Percentiles rank a stretch among this genome's conserved stretches.
Evolutionary conservation across 2,329 filamentous ascomycete genomes (phyloP).

Genomic region (Helminthosporium solani): DNA sequence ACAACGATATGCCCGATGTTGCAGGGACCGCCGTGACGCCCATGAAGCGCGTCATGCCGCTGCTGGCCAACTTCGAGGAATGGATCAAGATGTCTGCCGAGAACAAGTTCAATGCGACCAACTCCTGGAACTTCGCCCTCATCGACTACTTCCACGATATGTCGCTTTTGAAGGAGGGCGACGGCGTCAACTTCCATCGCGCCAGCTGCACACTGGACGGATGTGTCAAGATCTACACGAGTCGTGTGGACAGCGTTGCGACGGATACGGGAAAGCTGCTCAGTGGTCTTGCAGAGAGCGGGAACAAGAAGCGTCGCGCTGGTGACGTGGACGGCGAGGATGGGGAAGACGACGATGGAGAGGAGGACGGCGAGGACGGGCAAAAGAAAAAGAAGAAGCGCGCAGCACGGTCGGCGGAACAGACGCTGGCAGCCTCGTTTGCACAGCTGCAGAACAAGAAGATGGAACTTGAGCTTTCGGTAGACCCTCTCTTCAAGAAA

Average conservation of each 20-base stretch:
- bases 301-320: constrained; percentile 56
- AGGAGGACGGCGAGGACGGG: constrained; percentile 59
- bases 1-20: constrained; percentile 60
- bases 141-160: constrained; percentile 99
- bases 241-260: constrained; percentile 94
- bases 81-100: constrained; percentile 99
- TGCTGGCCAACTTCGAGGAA: constrained; percentile 97
- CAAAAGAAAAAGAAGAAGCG: constrained; percentile 71
- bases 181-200: constrained; percentile 97
- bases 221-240: constrained; percentile 99
- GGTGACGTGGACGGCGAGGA: constrained; percentile 38
- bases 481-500: constrained; percentile 99
- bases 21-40: constrained; percentile 80
- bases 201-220: constrained; percentile 96
- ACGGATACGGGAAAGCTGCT: constrained; percentile 95
- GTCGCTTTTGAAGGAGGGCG: constrained; percentile 92
- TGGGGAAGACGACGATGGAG: constrained; percentile 60
- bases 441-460: constrained; percentile 90
- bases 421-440: constrained; percentile 89
- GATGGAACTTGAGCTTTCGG: constrained; percentile 93
- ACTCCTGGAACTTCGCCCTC: constrained; percentile 99
- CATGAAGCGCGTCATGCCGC: constrained; percentile 85
- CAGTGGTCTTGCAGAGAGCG: constrained; percentile 87
- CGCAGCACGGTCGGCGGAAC: constrained; percentile 81
- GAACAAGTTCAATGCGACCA: constrained; percentile 93